Evolutionary conservation across 2,329 filamentous ascomycete genomes (phyloP), one percentile per base, ranked within the genome.

Genomic region (Cytospora piceicola): DNA sequence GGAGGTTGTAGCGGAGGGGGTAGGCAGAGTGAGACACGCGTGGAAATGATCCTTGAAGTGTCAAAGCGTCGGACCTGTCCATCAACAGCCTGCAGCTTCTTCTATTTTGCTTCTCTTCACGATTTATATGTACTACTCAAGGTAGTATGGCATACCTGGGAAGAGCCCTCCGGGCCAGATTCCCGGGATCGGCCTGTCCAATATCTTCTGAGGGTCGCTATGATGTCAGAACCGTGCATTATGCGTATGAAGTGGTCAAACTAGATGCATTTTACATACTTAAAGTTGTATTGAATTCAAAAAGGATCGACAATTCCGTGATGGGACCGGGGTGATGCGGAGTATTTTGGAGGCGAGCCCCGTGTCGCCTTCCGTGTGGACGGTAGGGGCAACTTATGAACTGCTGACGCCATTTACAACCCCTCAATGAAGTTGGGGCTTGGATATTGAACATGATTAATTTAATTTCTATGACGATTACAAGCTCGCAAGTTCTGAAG

Each of bases 151-250:
- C 12, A 24, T 24, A 34, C 3, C n/a, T 7, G 29, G 12, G 42
- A n/a, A 8, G 42, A 51, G 29, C 58, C n/a, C 58, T 29, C 30
- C 32, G 11, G 11, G 32, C 7, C 32, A 34, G 20, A 54, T 36
- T 17, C 49, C 20, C 17, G 46, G 17, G 42, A 46, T 22, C 42
- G 22, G n/a, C 20, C 7, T 7, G 20, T 9, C 42, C 7, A 46
- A 22, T 17, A 22, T 8, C 1, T 46, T 54, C 58, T 15, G 7
- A 5, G 42, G n/a, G 4, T 27, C 22, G 15, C 14, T 30, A 54
- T 61, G 58, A 54, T 61, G 58, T 61, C 51, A 54, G 53, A 42
- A 60, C 4, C 6, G 58, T 15, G 30, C n/a, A 29, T 32, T 39
- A 54, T 17, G 36, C 34, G 58, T 29, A 54, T 22, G 32, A 32